Evolutionary conservation across 2,329 filamentous ascomycete genomes (phyloP).

Genomic region (Blastomyces percursus): DNA sequence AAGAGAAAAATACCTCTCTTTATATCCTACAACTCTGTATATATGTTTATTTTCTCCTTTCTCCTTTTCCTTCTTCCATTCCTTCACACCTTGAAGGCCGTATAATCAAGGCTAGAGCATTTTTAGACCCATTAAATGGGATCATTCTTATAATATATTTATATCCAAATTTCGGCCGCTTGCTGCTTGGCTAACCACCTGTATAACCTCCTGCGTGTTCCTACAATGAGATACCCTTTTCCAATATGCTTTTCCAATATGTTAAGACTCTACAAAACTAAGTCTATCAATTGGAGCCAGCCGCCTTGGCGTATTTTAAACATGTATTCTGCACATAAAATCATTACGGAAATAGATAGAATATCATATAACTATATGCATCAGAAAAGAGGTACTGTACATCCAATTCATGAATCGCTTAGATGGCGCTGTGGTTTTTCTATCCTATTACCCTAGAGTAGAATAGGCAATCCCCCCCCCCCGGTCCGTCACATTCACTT

Average conservation of each 20-base stretch:
- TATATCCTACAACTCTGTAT: not conserved
- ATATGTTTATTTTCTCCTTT: not conserved
- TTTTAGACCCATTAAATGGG: not conserved
- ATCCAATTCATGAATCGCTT: not conserved
- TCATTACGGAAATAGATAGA: too few relatives aligned
- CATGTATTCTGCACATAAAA: too few relatives aligned
- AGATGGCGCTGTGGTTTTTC: not conserved
- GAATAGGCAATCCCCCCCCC: not conserved
- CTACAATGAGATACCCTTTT: not conserved
- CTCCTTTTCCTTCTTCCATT: not conserved
- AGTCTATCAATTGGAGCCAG: not conserved
- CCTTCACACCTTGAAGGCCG: not conserved
- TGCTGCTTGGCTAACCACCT: not conserved
- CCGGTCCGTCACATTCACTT: too few relatives aligned
- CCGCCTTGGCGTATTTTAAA: too few relatives aligned
- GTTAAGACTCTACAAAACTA: not conserved
- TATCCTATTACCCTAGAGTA: not conserved
- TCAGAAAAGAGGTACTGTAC: too few relatives aligned
- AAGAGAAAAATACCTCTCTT: not conserved
- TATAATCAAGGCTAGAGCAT: not conserved
- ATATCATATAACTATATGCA: too few relatives aligned
- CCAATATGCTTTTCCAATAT: not conserved
- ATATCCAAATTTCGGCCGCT: not conserved
- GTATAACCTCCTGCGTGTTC: not conserved
- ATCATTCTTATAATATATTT: not conserved